Conservation (phyloP, 2,329 filamentous ascomycete species). For the Alternaria hordeiaustralica region DNA sequence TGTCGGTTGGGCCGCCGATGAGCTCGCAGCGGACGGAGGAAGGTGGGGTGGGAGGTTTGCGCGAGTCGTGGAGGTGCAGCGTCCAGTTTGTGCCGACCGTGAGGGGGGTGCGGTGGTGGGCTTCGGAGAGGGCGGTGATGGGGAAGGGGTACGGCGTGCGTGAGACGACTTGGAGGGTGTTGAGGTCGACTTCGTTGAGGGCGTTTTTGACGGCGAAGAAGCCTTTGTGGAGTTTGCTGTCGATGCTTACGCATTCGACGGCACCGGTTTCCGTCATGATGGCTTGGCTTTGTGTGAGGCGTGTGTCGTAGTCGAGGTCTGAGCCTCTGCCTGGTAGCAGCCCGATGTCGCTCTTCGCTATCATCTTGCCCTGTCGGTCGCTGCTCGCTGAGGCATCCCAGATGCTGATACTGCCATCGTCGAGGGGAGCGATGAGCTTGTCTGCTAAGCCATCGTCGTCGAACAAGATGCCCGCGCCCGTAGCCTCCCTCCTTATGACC, state of each 20-base stretch:
- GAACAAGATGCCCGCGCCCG: constrained; percentile 73
- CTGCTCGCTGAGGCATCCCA: constrained; percentile 69
- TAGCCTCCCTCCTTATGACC: constrained; percentile 65
- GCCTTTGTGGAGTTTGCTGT: constrained; percentile 69
- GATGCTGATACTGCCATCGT: constrained; percentile 85
- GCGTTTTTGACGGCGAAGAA: constrained; percentile 81
- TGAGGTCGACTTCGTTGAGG: constrained; percentile 82
- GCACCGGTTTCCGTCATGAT: constrained; percentile 74
- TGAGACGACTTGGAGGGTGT: constrained; percentile 72
- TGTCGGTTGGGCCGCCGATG: constrained; percentile 27
- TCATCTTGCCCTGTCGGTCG: constrained; percentile 68
- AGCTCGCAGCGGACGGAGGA: constrained; percentile 36
- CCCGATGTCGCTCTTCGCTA: constrained; percentile 70
- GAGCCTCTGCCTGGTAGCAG: constrained; percentile 67
- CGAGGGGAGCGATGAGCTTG: constrained; percentile 76
- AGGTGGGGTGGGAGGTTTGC: constrained; percentile 49
- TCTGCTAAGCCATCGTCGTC: constrained; percentile 60
- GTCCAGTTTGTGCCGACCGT: constrained; percentile 84
- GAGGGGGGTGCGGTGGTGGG: constrained; percentile 70
- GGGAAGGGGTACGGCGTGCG: constrained; percentile 78
- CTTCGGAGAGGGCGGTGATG: constrained; percentile 81
- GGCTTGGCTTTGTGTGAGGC: constrained; percentile 54
- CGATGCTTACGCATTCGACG: constrained; percentile 83
- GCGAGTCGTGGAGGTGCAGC: constrained; percentile 81
- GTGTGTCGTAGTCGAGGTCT: constrained; percentile 50